phyloP scores from a whole-genome alignment of 1,139 yeast species.

The Debaryomyces sp. region DNA sequence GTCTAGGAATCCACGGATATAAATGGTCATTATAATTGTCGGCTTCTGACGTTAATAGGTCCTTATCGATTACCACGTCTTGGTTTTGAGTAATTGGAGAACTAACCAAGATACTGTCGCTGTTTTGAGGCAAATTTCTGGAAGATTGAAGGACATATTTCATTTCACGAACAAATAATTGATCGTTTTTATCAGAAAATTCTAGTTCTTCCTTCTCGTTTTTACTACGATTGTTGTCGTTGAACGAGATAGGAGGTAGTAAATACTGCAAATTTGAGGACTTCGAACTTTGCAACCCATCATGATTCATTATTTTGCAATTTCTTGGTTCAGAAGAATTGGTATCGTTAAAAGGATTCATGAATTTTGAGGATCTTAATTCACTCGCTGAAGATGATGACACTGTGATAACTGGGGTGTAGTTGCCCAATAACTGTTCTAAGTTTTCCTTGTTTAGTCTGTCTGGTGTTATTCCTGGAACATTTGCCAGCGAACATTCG shows the following conservation, averaged over 20 bases:
- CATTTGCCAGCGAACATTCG: neutral
- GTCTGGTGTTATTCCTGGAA: constrained; percentile 2
- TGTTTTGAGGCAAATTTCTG: neutral
- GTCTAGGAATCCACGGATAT: constrained; percentile 9
- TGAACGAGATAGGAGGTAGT: constrained; percentile 8
- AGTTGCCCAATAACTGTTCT: constrained; percentile 4
- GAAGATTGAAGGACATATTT: neutral
- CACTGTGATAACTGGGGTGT: constrained; percentile 8
- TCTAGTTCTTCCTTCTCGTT: neutral
- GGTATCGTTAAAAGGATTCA: constrained; percentile 10
- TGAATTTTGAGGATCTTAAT: constrained; percentile 6
- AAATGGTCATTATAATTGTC: constrained; percentile 5
- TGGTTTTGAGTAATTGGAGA: constrained; percentile 7
- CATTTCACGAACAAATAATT: neutral
- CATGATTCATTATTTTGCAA: constrained; percentile 2
- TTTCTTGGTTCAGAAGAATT: constrained; percentile 10
- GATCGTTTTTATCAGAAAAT: neutral
- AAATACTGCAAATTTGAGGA: constrained; percentile 6
- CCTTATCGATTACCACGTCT: constrained; percentile 9
- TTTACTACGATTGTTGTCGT: neutral
- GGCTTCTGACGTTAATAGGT: constrained; percentile 8
- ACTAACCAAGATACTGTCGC: neutral
- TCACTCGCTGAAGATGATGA: constrained; percentile 8
- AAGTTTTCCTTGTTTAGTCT: constrained; percentile 2
- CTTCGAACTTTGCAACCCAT: constrained; percentile 2